Evolutionary conservation across 2,329 filamentous ascomycete species (phyloP), one percentile per base, ranked within the genome.

Genomic region (Exophiala calicioides): DNA sequence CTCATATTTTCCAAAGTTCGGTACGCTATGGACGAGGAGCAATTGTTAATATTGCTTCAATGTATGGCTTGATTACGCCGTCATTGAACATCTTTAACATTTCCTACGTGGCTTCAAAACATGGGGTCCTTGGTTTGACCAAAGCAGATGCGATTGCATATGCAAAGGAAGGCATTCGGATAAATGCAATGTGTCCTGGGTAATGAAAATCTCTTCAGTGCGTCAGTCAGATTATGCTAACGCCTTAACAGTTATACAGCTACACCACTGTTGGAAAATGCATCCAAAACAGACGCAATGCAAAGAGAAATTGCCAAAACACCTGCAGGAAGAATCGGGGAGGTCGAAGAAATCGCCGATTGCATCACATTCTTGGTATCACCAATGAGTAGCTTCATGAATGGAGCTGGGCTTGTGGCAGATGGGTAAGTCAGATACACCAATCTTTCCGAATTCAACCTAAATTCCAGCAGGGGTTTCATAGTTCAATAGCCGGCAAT

Each of bases 171-270:
- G 72, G 71, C 3, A 79, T 82, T 46, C 73, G 78, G 37, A 77
- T 83, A 61, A 83, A 83, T 57, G 78, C 77, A 2, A 74, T 82
- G n/a, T 81, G 79, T 44, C 79, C 79, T 0, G 76, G 73, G 42
- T 69, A 58, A 39, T 63, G 61, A 73, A 15, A 31, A 27, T 13
- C 6, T 7, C 23, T 40, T 27, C 30, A 5, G 13, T 24, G 2
- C 19, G 9, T 44, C 7, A 10, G 12, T 26, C 5, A 15, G 5
- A 23, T 2, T 36, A 13, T 36, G 33, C 36, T 47, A 20, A 48
- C 9, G 6, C n/a, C n/a, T 21, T 7, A 29, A 13, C 21, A 50
- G 46, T 4, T 52, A 52, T 31, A 33, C 48, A n/a, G 38, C 43
- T 5, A 52, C 49, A 9, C 49, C 49, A 10, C 34, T 52, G n/a